A percentile compares a stretch with the other conserved stretches of the same genome.
Conservation (phyloP, 2,329 filamentous ascomycete genomes). For the Fonsecaea erecta region DNA sequence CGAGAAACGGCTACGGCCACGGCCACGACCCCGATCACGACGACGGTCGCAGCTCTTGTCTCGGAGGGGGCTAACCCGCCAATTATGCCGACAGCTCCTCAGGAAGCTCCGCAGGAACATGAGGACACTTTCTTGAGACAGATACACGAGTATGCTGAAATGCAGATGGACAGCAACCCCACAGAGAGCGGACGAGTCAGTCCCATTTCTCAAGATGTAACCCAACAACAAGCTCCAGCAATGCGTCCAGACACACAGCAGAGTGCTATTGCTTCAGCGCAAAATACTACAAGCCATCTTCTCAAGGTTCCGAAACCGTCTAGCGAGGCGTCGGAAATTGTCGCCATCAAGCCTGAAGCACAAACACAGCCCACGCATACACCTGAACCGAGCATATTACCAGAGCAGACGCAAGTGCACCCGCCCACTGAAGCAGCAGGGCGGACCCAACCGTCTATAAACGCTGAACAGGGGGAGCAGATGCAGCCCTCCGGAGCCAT, state of each 20-base stretch:
- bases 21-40: background rate
- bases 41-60: background rate
- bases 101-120: slow-evolving; percentile 10
- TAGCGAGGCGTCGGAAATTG: slow-evolving; percentile 2
- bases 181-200: slow-evolving; percentile 7
- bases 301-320: background rate
- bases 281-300: background rate
- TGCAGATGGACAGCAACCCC: slow-evolving; percentile 22
- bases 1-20: background rate
- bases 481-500: background rate
- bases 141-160: slow-evolving; percentile 50
- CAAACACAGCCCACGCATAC: background rate
- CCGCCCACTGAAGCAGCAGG: background rate
- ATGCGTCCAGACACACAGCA: slow-evolving; percentile 6
- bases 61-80: background rate
- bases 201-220: slow-evolving; percentile 3
- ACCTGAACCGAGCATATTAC: background rate
- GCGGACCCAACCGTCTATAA: background rate
- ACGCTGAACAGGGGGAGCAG: background rate
- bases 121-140: slow-evolving; percentile 46
- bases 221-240: background rate
- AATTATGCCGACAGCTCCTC: slow-evolving; percentile 2
- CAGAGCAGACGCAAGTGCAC: background rate
- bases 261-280: background rate
- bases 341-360: slow-evolving; percentile 12